Percentiles rank a stretch among this genome's conserved stretches.
Evolutionary conservation across 1,284 basidiomycete species (phyloP).

Genomic region (Cryptococcus sp.): DNA sequence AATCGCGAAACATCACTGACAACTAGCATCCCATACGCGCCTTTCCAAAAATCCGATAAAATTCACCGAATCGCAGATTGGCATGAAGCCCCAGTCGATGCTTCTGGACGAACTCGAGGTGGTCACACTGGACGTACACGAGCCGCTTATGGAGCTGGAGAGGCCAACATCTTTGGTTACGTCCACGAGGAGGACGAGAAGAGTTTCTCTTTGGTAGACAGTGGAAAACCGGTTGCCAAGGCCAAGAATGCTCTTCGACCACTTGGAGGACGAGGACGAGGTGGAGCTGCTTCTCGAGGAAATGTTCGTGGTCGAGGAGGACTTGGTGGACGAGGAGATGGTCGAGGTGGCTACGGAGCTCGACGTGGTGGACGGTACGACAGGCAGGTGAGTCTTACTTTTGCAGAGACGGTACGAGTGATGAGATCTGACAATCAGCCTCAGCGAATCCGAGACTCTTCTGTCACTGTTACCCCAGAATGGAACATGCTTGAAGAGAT

Average conservation of each 20-base stretch:
- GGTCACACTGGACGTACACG: constrained; percentile 34
- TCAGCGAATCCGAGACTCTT: constrained; percentile 86
- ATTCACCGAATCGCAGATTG: constrained; percentile 97
- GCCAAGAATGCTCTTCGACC: constrained; percentile 15
- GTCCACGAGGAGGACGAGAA: constrained; percentile 99
- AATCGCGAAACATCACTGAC: background rate
- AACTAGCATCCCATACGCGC: constrained; percentile 79
- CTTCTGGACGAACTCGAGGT: constrained; percentile 56
- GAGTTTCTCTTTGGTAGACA: constrained; percentile 94
- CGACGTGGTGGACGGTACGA: constrained; percentile 48
- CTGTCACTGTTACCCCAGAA: constrained; percentile 83
- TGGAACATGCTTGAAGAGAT: constrained; percentile 97
- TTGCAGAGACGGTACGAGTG: background rate
- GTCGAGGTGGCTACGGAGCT: constrained; percentile 70
- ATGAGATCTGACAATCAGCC: constrained; percentile 53
- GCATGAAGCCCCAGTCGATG: constrained; percentile 60
- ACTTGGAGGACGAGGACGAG: constrained; percentile 20
- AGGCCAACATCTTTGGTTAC: constrained; percentile 92
- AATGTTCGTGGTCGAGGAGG: constrained; percentile 27
- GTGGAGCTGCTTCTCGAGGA: constrained; percentile 46
- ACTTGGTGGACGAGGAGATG: constrained; percentile 56
- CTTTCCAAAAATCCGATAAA: constrained; percentile 97
- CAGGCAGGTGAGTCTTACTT: constrained; percentile 65
- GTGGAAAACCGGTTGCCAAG: constrained; percentile 29
- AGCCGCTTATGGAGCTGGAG: constrained; percentile 53